A percentile compares a stretch with the other conserved stretches of the same genome.
Evolutionary conservation across 2,329 filamentous ascomycete genomes (phyloP).

Genomic region (Malbranchea cinnamomea): DNA sequence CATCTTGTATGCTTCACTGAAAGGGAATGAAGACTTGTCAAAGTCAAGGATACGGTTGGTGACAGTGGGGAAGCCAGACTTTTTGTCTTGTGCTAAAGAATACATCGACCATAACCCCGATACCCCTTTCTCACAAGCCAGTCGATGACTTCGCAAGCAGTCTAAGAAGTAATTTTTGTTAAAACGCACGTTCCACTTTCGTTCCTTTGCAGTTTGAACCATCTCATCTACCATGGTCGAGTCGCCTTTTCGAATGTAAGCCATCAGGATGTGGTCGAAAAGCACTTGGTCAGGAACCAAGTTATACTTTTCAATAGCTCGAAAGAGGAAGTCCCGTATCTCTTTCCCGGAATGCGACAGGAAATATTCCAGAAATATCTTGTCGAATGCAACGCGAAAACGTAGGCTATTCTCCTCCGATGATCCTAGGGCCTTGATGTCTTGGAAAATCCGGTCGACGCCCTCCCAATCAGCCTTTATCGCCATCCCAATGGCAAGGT

Average conservation of each 20-base stretch:
- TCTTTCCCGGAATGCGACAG: slow-evolving; percentile 19
- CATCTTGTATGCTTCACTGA: slow-evolving; percentile 15
- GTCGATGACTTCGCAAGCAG: slow-evolving; percentile 20
- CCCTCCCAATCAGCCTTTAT: slow-evolving; percentile 25
- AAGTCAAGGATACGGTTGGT: slow-evolving; percentile 24
- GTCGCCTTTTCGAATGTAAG: slow-evolving; percentile 25
- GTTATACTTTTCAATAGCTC: slow-evolving; percentile 21
- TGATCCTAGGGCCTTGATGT: slow-evolving; percentile 22
- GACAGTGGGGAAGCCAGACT: slow-evolving; percentile 17
- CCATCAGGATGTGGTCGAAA: slow-evolving; percentile 26
- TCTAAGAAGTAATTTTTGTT: slow-evolving; percentile 18
- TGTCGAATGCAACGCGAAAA: slow-evolving; percentile 23
- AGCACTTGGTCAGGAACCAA: slow-evolving; percentile 24
- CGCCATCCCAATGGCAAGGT: slow-evolving; percentile 24
- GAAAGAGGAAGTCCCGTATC: slow-evolving; percentile 23
- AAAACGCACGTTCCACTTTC: slow-evolving; percentile 20
- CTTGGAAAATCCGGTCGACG: slow-evolving; percentile 23
- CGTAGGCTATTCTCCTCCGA: slow-evolving; percentile 13
- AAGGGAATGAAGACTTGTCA: slow-evolving; percentile 18
- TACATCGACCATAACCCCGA: slow-evolving; percentile 28
- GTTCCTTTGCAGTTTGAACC: slow-evolving; percentile 16
- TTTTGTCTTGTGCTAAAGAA: slow-evolving; percentile 21
- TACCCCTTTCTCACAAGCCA: slow-evolving; percentile 20
- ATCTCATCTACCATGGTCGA: slow-evolving; percentile 19
- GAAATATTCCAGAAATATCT: slow-evolving; percentile 28